A percentile compares a stretch with the other conserved stretches of the same genome.
phyloP scores from a whole-genome alignment of 345 rosid genomes.

The Toxicodendron radicans region DNA sequence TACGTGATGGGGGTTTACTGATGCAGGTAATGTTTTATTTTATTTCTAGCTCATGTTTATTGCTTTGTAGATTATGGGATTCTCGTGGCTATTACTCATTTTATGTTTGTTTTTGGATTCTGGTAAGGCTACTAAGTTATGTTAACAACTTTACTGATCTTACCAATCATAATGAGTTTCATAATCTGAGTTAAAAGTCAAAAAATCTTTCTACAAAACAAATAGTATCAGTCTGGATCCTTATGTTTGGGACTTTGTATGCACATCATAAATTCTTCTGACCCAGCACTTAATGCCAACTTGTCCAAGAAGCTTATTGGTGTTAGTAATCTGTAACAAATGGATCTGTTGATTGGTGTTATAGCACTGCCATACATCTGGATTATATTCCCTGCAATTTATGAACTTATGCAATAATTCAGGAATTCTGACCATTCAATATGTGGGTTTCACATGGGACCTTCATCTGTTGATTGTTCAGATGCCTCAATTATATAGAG shows the following conservation, averaged over 20 bases:
- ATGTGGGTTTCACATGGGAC: background rate
- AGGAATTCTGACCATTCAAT: background rate
- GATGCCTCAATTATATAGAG: background rate
- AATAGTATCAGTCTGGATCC: background rate
- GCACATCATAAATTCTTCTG: background rate
- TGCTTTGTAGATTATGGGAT: conserved; percentile 18
- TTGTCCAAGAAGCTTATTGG: background rate
- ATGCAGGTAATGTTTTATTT: conserved; percentile 80
- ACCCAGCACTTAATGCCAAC: background rate
- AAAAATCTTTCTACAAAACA: background rate
- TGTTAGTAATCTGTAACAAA: background rate
- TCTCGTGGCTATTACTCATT: conserved; percentile 1
- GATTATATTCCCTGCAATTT: background rate
- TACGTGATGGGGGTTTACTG: conserved; percentile 97
- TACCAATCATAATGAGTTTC: conserved; percentile 1
- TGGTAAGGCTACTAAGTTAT: background rate
- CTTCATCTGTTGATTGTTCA: background rate
- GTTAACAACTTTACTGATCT: background rate
- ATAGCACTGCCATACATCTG: background rate
- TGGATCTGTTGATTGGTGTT: background rate
- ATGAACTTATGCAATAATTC: background rate
- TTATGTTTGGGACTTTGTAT: background rate
- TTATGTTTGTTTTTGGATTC: background rate
- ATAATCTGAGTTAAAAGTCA: background rate
- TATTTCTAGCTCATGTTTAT: background rate